Evolutionary conservation across 208 protist genomes (phyloP), one percentile per base, ranked within the genome.

Genomic region (Wallacemonas collosoma): DNA sequence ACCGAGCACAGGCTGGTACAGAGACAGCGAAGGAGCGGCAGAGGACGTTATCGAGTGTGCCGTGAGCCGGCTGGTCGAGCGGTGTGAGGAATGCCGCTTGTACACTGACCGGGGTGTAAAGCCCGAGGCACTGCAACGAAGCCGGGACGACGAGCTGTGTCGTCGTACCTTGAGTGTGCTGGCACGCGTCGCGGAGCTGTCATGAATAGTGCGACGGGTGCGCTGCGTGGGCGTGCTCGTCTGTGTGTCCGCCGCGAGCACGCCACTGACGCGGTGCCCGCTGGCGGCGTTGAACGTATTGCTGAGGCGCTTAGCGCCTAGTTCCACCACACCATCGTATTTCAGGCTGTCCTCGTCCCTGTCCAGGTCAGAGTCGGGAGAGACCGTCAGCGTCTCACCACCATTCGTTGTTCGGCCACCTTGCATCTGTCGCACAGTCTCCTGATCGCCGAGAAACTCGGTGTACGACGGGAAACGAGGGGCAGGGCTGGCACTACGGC

Each of bases 381-480:
- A 83, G 5, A 88, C 80, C 1, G 76, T 81, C 36, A 88, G 65
- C 12, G 80, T 45, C 45, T 72, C 77, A 48, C 26, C 26, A 26
- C 15, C 38, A 35, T 76, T 66, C 15, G 74, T 82, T n/a, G 64
- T 54, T 0, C 70, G 78, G 17, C 72, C 68, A 15, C 72, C 53
- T 6, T 75, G 45, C 41, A 66, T 61, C 44, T 82, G 54, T 9
- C 60, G 67, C 26, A 62, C 70, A n/a, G n/a, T 51, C 15, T 76
- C 66, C 44, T 87, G 82, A 12, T 93, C 90, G 48, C 85, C 89
- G 40, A 96, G 70, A 51, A 89, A 93, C 72, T 92, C 72, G 4
- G 78, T 81, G 64, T 92, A 96, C 38, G 73, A 82, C 2, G 91
- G 91, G 50, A 96, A 96, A 50, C 91, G 91, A 39, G 91, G 91